Conservation (phyloP, 805 yeast genomes). For the Ogataea kodamae region DNA sequence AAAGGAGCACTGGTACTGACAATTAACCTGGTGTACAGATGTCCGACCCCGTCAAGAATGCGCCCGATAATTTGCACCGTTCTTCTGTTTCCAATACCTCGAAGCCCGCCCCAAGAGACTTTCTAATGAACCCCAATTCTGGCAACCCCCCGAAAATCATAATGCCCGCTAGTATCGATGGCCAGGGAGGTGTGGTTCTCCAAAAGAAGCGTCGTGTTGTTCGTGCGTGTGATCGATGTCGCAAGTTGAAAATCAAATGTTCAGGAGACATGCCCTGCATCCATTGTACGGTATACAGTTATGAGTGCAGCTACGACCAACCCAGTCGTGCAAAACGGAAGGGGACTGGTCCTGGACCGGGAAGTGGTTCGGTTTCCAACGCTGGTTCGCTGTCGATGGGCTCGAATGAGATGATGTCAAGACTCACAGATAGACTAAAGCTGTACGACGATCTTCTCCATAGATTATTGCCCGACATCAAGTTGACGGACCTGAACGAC, state of each 20-base stretch:
- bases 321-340: conserved; percentile 46
- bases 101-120: conserved; percentile 2
- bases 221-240: conserved; percentile 51
- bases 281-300: conserved; percentile 78
- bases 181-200: conserved; percentile 13
- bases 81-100: not conserved
- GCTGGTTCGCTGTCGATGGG: conserved; percentile 6
- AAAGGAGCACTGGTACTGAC: no score
- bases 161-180: conserved; percentile 25
- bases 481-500: conserved; percentile 31
- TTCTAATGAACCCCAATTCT: conserved; percentile 12
- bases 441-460: conserved; percentile 34
- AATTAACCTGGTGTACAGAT: conserved; percentile 9
- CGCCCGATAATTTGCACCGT: not conserved
- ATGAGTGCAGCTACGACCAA: conserved; percentile 80
- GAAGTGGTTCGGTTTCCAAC: conserved; percentile 18
- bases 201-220: conserved; percentile 38
- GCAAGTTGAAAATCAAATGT: conserved; percentile 50
- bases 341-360: conserved; percentile 1
- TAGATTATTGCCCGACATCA: conserved; percentile 31
- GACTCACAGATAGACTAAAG: conserved; percentile 30
- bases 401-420: conserved; percentile 29
- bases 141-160: conserved; percentile 28
- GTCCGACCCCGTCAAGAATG: conserved; percentile 4
- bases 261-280: conserved; percentile 49